phyloP scores from a whole-genome alignment of 441 rosid genomes.

The Euphorbia corollata region DNA sequence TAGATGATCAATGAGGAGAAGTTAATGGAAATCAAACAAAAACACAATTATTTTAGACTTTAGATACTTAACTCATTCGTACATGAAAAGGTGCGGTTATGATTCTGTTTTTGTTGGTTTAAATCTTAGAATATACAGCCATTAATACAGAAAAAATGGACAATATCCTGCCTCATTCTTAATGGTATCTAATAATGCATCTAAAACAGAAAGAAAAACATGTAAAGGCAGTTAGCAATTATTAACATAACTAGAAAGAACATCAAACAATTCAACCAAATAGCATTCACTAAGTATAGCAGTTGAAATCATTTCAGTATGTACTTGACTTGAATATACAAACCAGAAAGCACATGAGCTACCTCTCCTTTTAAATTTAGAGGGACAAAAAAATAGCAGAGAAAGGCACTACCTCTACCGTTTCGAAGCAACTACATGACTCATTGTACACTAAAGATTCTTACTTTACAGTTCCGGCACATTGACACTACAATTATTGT shows the following conservation, averaged over 20 bases:
- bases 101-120: not conserved
- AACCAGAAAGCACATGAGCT: not conserved
- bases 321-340: not conserved
- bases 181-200: slow-evolving; percentile 4
- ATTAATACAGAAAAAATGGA: not conserved
- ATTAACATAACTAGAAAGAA: not conserved
- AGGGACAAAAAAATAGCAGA: not conserved
- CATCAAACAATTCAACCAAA: not conserved
- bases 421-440: not conserved
- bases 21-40: not conserved
- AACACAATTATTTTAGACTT: not conserved
- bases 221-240: not conserved
- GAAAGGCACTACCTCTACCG: not conserved
- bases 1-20: not conserved
- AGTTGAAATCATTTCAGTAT: not conserved
- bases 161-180: not conserved
- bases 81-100: not conserved
- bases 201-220: not conserved
- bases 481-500: not conserved
- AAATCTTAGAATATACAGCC: not conserved
- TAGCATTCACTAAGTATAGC: no score
- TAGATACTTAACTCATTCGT: not conserved
- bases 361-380: not conserved
- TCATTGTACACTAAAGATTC: not conserved
- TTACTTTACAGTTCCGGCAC: no score